phyloP scores from a whole-genome alignment of 177 flowering plant genomes.

The Vitis hybrid region DNA sequence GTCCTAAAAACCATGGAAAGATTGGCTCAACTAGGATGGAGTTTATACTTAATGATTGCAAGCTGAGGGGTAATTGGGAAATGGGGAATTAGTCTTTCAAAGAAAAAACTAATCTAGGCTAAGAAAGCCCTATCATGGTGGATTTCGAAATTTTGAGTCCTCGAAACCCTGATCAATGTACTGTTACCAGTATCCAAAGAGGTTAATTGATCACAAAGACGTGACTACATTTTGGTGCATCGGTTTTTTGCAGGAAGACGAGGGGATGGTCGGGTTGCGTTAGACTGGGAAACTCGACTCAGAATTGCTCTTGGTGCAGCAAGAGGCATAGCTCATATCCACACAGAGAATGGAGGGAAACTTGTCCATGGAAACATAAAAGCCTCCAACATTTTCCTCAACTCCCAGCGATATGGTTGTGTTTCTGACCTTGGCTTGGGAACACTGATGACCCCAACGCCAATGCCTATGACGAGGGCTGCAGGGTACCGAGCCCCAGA shows the following conservation, averaged over 20 bases:
- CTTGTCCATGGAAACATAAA: constrained; percentile 70
- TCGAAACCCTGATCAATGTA: too few relatives aligned
- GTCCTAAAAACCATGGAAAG: too few relatives aligned
- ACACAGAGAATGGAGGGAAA: constrained; percentile 42
- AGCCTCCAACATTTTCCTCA: constrained; percentile 62
- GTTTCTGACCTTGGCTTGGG: constrained; percentile 55
- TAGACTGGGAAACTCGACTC: constrained; percentile 65
- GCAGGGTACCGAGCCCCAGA: constrained; percentile 69
- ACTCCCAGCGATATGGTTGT: constrained; percentile 44
- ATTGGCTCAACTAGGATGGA: too few relatives aligned
- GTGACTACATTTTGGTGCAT: too few relatives aligned
- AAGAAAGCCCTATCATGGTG: too few relatives aligned
- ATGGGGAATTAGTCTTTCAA: too few relatives aligned
- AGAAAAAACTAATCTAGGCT: too few relatives aligned
- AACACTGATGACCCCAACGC: constrained; percentile 41
- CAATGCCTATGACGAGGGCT: constrained; percentile 29
- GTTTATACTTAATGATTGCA: too few relatives aligned
- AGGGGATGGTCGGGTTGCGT: constrained; percentile 39
- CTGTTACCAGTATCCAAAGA: too few relatives aligned
- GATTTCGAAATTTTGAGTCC: too few relatives aligned
- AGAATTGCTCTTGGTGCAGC: constrained; percentile 58
- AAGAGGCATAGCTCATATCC: constrained; percentile 62
- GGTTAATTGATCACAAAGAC: too few relatives aligned
- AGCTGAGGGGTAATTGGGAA: too few relatives aligned
- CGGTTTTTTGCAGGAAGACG: constrained; percentile 36